These are phyloP conservation scores for Dalechampia spathulata DNA, from an alignment of 441 rosid genomes.

Conservation along the genomic window DNA sequence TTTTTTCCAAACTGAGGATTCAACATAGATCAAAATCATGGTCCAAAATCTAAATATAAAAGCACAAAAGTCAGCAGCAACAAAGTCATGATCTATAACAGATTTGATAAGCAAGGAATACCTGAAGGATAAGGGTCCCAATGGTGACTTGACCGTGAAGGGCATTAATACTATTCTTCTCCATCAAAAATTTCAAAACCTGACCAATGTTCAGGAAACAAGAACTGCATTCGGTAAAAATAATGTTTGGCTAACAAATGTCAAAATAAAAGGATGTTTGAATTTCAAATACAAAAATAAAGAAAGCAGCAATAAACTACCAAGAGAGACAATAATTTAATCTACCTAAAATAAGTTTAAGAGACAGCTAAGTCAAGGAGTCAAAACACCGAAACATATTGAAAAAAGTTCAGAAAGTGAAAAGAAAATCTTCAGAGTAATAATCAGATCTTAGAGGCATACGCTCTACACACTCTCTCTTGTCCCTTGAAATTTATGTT, in stretches of 20 bases:
- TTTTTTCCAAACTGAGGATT: no score
- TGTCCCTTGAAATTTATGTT: no score
- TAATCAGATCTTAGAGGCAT: not conserved
- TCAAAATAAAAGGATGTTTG: not conserved
- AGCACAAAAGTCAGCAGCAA: not conserved
- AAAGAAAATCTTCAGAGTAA: not conserved
- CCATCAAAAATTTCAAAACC: constrained; percentile 96
- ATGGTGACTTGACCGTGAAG: constrained; percentile 97
- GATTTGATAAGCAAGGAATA: constrained; percentile 20
- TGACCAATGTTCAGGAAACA: constrained; percentile 25
- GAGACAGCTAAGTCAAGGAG: not conserved
- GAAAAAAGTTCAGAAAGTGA: not conserved
- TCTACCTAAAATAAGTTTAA: not conserved
- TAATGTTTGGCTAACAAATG: not conserved
- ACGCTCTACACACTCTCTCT: not conserved
- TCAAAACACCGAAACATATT: not conserved
- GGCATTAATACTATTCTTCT: constrained; percentile 78
- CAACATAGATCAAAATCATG: no score
- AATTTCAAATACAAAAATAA: not conserved
- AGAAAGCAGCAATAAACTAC: not conserved
- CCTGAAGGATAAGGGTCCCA: constrained; percentile 95
- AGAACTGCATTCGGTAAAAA: not conserved
- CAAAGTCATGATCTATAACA: not conserved
- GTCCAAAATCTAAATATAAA: no score
- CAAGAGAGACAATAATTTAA: not conserved